Conservation (phyloP, 805 yeast species). For the Candida mattraensis region DNA sequence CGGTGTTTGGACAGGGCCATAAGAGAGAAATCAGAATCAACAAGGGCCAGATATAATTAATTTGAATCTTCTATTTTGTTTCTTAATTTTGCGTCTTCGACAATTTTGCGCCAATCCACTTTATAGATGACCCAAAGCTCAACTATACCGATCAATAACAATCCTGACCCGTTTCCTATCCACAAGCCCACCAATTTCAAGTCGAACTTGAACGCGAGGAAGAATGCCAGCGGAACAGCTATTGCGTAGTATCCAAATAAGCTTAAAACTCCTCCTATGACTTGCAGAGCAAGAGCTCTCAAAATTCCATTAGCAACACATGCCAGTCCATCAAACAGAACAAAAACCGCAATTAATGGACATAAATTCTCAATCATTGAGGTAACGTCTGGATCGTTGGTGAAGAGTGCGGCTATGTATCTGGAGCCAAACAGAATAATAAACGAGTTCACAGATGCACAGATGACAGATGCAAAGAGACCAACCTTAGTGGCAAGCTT, state of each 20-base stretch:
- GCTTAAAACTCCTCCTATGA: slow-evolving; percentile 68
- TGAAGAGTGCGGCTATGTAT: slow-evolving; percentile 57
- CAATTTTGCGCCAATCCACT: slow-evolving; percentile 54
- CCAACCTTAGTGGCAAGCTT: slow-evolving; percentile 45
- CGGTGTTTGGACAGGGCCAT: slow-evolving; percentile 70
- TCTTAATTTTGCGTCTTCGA: slow-evolving; percentile 30
- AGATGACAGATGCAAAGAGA: slow-evolving; percentile 34
- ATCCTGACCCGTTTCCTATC: slow-evolving; percentile 70
- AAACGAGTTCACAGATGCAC: slow-evolving; percentile 41
- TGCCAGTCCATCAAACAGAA: slow-evolving; percentile 68
- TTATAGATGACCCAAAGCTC: slow-evolving; percentile 48
- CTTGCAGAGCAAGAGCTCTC: slow-evolving; percentile 76
- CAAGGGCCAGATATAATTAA: slow-evolving; percentile 5
- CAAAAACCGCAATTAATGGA: slow-evolving; percentile 66
- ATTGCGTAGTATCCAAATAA: slow-evolving; percentile 68
- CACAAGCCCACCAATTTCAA: slow-evolving; percentile 64
- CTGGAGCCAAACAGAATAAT: slow-evolving; percentile 46
- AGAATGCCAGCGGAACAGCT: slow-evolving; percentile 66
- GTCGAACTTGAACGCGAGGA: slow-evolving; percentile 51
- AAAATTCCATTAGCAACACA: slow-evolving; percentile 71
- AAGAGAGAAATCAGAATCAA: slow-evolving; percentile 54
- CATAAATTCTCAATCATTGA: slow-evolving; percentile 51
- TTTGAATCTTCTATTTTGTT: slow-evolving; percentile 6
- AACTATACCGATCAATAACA: slow-evolving; percentile 49
- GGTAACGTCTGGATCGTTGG: slow-evolving; percentile 59